phyloP scores from a whole-genome alignment of 495 filamentous ascomycete species.

The Parathielavia hyrcaniae region DNA sequence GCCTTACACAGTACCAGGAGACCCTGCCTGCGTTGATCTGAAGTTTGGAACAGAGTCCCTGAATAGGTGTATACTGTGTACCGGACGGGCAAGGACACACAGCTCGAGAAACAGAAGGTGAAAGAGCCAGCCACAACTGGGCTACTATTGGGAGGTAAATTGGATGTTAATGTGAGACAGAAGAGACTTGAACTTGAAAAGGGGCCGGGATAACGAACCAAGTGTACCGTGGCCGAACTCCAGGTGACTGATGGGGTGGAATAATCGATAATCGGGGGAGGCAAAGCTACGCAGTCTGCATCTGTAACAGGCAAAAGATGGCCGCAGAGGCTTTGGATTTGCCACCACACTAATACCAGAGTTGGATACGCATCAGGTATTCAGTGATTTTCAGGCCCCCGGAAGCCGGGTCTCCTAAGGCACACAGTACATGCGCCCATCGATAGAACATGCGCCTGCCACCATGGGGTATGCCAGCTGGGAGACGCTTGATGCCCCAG shows the following conservation, averaged over 20 bases:
- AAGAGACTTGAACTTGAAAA: too few species aligned
- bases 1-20: background rate
- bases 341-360: background rate
- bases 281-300: slow-evolving; percentile 2
- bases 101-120: background rate
- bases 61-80: too few species aligned
- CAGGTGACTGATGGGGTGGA: background rate
- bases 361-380: background rate
- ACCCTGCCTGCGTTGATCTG: background rate
- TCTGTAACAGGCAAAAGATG: slow-evolving; percentile 9
- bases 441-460: too few species aligned
- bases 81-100: too few species aligned
- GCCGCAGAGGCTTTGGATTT: background rate
- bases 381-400: background rate
- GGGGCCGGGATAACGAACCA: background rate
- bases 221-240: background rate
- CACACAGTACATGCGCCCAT: too few species aligned
- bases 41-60: background rate
- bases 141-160: too few species aligned
- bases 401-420: too few species aligned
- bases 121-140: too few species aligned
- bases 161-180: too few species aligned
- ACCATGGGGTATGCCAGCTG: too few species aligned
- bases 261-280: background rate
- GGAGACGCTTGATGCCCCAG: too few species aligned